Percentiles rank a stretch among this genome's conserved stretches.
Evolutionary conservation across 441 rosid species (phyloP).

Genomic region (Rhodomyrtus psidioides): DNA sequence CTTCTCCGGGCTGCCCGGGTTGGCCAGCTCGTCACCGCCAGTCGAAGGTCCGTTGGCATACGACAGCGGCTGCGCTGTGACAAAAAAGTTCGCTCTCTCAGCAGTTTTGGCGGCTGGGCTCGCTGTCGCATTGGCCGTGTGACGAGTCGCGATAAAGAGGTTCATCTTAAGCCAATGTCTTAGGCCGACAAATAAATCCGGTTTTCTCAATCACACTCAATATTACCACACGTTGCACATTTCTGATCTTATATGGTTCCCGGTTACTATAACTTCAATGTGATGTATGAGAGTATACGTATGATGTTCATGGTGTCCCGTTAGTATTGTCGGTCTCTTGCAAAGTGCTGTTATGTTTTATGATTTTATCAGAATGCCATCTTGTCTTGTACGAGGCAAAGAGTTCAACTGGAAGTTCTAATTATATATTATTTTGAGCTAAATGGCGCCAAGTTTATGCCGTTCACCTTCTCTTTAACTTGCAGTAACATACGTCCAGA

Average conservation of each 20-base stretch:
- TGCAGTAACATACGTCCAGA: neutral
- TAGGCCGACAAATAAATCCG: neutral
- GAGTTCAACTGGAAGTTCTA: neutral
- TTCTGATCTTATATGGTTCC: neutral
- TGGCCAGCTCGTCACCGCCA: neutral
- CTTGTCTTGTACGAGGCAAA: neutral
- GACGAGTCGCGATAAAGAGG: neutral
- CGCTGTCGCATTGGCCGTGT: neutral
- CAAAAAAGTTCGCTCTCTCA: neutral
- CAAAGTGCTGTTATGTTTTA: too few species aligned
- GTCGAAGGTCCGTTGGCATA: neutral
- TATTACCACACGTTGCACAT: neutral
- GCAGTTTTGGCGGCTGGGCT: neutral
- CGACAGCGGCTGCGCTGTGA: neutral
- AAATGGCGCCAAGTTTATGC: neutral
- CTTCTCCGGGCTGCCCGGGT: neutral
- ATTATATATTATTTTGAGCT: neutral
- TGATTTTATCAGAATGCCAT: neutral
- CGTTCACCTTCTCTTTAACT: neutral
- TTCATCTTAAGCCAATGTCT: neutral
- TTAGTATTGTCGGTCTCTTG: too few species aligned
- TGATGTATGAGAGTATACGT: neutral
- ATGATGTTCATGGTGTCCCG: neutral
- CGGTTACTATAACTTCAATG: neutral
- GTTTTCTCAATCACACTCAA: neutral